A percentile compares a stretch with the other conserved stretches of the same genome.
phyloP scores from a whole-genome alignment of 345 rosid species.

The Anacardium occidentale region DNA sequence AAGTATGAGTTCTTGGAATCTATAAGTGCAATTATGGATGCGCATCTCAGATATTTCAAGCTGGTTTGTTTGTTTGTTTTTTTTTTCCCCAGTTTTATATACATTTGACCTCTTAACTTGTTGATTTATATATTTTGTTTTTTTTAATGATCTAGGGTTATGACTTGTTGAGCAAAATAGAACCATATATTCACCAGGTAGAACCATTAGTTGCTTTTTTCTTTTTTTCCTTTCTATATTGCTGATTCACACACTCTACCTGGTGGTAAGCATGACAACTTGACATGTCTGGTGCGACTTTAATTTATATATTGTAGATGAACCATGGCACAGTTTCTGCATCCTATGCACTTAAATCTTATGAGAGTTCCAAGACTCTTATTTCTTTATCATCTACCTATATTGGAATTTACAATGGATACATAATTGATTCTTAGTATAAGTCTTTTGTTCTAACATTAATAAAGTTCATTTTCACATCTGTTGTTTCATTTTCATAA shows the following conservation, averaged over 20 bases:
- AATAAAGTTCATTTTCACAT: too few relatives aligned
- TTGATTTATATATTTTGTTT: conserved; percentile 15
- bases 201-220: not conserved
- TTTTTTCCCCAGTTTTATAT: conserved; percentile 7
- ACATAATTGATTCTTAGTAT: too few relatives aligned
- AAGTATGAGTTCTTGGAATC: conserved; percentile 89
- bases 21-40: conserved; percentile 86
- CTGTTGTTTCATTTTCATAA: too few relatives aligned
- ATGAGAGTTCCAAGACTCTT: too few relatives aligned
- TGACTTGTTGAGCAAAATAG: conserved; percentile 68
- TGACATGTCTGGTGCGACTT: not conserved
- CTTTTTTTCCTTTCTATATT: conserved; percentile 3
- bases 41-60: conserved; percentile 82
- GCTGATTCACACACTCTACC: not conserved
- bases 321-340: too few relatives aligned
- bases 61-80: conserved; percentile 40
- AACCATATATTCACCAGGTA: conserved; percentile 89
- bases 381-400: too few relatives aligned
- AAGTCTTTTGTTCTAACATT: too few relatives aligned
- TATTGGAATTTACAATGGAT: too few relatives aligned
- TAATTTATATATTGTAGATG: too few relatives aligned
- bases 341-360: too few relatives aligned
- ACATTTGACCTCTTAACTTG: conserved; percentile 12
- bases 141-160: conserved; percentile 56
- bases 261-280: not conserved